Evolutionary conservation across 495 filamentous ascomycete species (phyloP).

Genomic region (Cercophora newfieldiana): DNA sequence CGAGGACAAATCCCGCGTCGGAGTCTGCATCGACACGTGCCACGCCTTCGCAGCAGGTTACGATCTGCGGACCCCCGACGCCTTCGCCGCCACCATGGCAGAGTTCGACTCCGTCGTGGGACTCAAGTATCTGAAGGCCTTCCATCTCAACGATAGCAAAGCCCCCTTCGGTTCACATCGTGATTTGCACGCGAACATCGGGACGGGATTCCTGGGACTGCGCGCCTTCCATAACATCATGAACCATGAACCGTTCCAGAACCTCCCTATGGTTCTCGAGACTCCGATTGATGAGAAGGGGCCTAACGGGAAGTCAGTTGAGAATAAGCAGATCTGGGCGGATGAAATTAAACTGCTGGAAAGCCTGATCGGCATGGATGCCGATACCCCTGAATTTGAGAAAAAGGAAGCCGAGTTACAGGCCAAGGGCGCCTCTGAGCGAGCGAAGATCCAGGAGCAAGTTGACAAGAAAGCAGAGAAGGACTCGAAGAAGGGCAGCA

Average conservation of each 20-base stretch:
- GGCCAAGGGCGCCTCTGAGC: constrained; percentile 64
- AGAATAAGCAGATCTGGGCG: constrained; percentile 78
- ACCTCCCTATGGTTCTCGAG: constrained; percentile 88
- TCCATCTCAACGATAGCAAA: constrained; percentile 94
- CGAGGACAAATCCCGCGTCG: constrained; percentile 81
- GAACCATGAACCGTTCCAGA: constrained; percentile 75
- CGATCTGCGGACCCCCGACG: constrained; percentile 73
- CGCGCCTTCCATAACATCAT: constrained; percentile 88
- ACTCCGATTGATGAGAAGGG: constrained; percentile 79
- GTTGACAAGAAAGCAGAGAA: constrained; percentile 58
- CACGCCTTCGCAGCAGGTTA: constrained; percentile 93
- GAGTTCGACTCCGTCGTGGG: constrained; percentile 83
- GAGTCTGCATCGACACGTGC: constrained; percentile 95
- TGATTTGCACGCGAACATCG: constrained; percentile 93
- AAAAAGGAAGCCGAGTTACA: constrained; percentile 56
- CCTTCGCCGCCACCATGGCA: constrained; percentile 69
- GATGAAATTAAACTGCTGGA: constrained; percentile 88
- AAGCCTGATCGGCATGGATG: constrained; percentile 78
- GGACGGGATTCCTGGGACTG: constrained; percentile 86
- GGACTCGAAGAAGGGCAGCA: constrained; percentile 54
- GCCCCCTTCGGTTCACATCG: constrained; percentile 74
- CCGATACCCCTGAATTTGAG: constrained; percentile 68
- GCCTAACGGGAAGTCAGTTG: constrained; percentile 54
- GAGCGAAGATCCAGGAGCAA: constrained; percentile 73
- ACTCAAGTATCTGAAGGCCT: constrained; percentile 71